These are phyloP conservation scores for Blastobotrys elegans DNA, from an alignment of 1,139 yeast genomes.

Conservation along the genomic window DNA sequence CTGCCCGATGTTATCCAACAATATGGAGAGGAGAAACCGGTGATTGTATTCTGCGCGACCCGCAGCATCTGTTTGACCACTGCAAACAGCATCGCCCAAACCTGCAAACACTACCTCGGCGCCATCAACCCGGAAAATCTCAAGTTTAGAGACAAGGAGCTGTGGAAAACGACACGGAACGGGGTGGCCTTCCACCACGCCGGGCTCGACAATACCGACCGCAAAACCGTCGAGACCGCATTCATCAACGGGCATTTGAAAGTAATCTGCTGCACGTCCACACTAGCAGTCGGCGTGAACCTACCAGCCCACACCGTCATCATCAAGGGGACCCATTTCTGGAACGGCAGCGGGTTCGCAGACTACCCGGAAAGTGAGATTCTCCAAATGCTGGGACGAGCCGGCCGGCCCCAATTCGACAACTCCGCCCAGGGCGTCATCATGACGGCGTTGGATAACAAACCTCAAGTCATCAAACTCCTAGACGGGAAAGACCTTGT, in stretches of 20 bases:
- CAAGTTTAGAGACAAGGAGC: slow-evolving; percentile 71
- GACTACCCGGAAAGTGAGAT: slow-evolving; percentile 95
- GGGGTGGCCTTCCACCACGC: slow-evolving; percentile 98
- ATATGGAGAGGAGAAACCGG: slow-evolving; percentile 3
- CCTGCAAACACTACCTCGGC: background rate
- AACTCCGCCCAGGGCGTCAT: slow-evolving; percentile 87
- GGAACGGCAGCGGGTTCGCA: slow-evolving; percentile 91
- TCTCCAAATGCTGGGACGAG: slow-evolving; percentile 96
- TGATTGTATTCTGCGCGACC: slow-evolving; percentile 9
- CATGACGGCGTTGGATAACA: slow-evolving; percentile 72
- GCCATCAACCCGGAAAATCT: slow-evolving; percentile 31
- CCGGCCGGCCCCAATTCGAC: slow-evolving; percentile 98
- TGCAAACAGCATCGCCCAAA: slow-evolving; percentile 1
- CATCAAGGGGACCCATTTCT: slow-evolving; percentile 92
- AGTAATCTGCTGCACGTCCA: slow-evolving; percentile 92
- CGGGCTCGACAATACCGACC: slow-evolving; percentile 87
- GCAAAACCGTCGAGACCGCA: slow-evolving; percentile 84
- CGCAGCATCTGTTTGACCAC: slow-evolving; percentile 5
- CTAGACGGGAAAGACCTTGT: slow-evolving; percentile 95
- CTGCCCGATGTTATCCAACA: background rate
- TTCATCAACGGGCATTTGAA: slow-evolving; percentile 80
- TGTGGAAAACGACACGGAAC: slow-evolving; percentile 70
- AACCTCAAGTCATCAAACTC: slow-evolving; percentile 81
- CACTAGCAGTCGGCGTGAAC: slow-evolving; percentile 99
- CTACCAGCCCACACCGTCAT: slow-evolving; percentile 97